Evolutionary conservation across 2,329 filamentous ascomycete genomes (phyloP), one percentile per base, ranked within the genome.

Genomic region (Sarocladium oryzae): DNA sequence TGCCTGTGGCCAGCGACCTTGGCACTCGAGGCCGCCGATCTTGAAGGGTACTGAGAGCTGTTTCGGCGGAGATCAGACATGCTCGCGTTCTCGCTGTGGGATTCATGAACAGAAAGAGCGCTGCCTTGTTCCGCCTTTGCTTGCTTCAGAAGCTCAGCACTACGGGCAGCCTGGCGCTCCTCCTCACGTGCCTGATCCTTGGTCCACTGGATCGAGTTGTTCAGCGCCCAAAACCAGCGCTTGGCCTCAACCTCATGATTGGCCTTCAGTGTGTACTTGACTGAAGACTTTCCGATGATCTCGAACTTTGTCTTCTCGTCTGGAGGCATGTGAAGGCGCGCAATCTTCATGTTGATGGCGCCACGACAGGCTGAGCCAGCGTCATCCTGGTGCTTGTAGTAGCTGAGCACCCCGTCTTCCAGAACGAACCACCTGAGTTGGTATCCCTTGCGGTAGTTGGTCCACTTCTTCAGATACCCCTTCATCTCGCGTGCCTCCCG

Each of bases 341-440:
- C 93, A 58, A 99, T 99, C 55, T 86, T 87, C 91, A 99, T 99
- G 66, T 97, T 97, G 71, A 99, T 99, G 50, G 93, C 93, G 53
- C 93, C 93, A 55, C 93, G 89, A 66, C 93, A 99, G 52, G 93
- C 93, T 50, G 90, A 95, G 21, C 91, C 93, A 28, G 90, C 89
- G 66, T 99, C 93, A 64, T 99, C 93, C 70, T 99, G 93, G 66
- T 97, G 89, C 71, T 99, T 99, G 74, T 97, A 99, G 72, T 99
- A 99, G 69, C 93, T 97, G 58, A 99, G 70, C 11, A 99, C 92
- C 11, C 93, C 93, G 64, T 99, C 93, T 65, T 99, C 93, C 8
- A 99, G 80, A 13, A 97, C 93, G 64, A 99, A 99, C 91, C 92
- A 99, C 54, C 93, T 80, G 56, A 99, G 69, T 71, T 99, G 96